Conservation (phyloP, 768 basidiomycete genomes). For the Heimioporus sp. region DNA sequence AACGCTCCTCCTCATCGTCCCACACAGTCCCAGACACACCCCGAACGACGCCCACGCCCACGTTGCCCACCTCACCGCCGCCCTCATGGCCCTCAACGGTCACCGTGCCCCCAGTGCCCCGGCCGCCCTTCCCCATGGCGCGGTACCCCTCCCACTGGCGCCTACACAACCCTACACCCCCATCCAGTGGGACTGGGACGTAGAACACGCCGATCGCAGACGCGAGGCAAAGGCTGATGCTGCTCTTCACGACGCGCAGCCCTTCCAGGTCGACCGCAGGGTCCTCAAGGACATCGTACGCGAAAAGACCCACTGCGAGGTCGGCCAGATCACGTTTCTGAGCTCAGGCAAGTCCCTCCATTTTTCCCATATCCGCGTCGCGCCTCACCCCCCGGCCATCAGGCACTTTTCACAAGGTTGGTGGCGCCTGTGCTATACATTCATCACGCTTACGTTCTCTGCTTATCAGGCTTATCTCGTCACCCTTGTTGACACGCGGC, state of each 20-base stretch:
- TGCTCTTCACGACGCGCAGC: constrained; percentile 56
- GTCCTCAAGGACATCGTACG: constrained; percentile 75
- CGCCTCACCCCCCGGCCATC: neutral
- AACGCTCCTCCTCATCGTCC: too few relatives aligned
- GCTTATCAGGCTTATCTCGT: constrained; percentile 68
- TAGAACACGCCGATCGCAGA: constrained; percentile 68
- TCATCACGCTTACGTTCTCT: constrained; percentile 7
- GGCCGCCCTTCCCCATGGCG: constrained; percentile 13
- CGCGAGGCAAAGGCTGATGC: constrained; percentile 64
- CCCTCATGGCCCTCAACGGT: constrained; percentile 10
- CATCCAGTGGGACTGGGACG: constrained; percentile 68
- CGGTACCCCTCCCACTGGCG: constrained; percentile 15
- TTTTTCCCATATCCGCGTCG: constrained; percentile 1
- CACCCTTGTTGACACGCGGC: constrained; percentile 56
- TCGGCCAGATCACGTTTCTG: constrained; percentile 69
- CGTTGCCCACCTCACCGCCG: neutral
- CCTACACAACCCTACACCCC: constrained; percentile 6
- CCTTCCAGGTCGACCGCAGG: constrained; percentile 74
- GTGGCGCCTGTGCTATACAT: constrained; percentile 3
- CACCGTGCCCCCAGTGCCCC: neutral
- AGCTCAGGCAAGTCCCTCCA: constrained; percentile 56
- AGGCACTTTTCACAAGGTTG: constrained; percentile 87
- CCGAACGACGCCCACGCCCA: constrained; percentile 10
- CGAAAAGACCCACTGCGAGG: constrained; percentile 63
- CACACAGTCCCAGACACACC: neutral